These are phyloP conservation scores for Colletotrichum orbiculare DNA, from an alignment of 2,329 filamentous ascomycete species.

Conservation along the genomic window DNA sequence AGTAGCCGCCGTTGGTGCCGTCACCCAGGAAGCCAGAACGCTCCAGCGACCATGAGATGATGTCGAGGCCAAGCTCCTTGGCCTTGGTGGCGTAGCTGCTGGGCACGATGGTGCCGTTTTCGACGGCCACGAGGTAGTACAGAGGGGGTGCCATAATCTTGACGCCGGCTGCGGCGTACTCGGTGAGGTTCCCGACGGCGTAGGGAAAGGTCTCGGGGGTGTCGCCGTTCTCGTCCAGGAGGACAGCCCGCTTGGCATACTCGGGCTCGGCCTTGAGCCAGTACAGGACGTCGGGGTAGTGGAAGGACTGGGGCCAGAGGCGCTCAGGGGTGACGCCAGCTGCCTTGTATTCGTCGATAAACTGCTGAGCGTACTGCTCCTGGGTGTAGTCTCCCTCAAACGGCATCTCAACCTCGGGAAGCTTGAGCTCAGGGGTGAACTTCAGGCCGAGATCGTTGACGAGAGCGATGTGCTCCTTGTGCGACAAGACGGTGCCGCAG, in stretches of 20 bases:
- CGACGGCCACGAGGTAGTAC: conserved; percentile 67
- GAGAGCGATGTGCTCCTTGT: conserved; percentile 71
- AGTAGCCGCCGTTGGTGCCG: conserved; percentile 61
- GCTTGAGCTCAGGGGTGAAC: conserved; percentile 77
- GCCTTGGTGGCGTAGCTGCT: conserved; percentile 71
- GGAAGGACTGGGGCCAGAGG: conserved; percentile 74
- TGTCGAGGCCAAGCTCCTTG: conserved; percentile 69
- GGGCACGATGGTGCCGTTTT: conserved; percentile 67
- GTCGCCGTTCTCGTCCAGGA: conserved; percentile 72
- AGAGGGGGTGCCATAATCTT: conserved; percentile 72
- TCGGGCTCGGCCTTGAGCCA: conserved; percentile 72
- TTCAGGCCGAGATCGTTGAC: conserved; percentile 68
- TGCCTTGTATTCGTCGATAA: conserved; percentile 69
- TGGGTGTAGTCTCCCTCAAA: conserved; percentile 74
- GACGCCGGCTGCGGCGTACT: conserved; percentile 67
- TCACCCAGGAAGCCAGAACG: conserved; percentile 69
- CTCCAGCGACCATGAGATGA: conserved; percentile 77
- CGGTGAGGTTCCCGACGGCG: conserved; percentile 67
- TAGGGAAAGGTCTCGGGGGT: conserved; percentile 59
- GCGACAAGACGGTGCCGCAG: conserved; percentile 71
- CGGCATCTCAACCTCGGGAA: conserved; percentile 76
- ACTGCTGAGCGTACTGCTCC: conserved; percentile 71
- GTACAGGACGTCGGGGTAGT: conserved; percentile 72
- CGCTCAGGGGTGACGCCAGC: conserved; percentile 63
- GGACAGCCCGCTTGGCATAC: conserved; percentile 71